These are phyloP conservation scores for Apiotrichum siamense DNA, from an alignment of 1,284 basidiomycete genomes.

Conservation along the genomic window DNA sequence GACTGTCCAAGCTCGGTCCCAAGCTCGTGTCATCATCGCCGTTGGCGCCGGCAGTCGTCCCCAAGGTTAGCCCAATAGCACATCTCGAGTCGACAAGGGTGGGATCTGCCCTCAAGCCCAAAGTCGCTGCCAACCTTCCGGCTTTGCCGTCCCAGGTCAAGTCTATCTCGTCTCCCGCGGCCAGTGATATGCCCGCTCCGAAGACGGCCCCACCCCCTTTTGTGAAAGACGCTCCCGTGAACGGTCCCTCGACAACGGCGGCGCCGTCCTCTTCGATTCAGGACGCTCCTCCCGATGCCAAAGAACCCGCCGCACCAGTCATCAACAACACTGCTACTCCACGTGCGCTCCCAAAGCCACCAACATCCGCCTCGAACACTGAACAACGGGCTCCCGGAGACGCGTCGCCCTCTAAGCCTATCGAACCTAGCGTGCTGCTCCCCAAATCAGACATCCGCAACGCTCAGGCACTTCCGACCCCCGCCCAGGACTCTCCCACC, in stretches of 20 bases:
- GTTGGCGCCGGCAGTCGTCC: neutral
- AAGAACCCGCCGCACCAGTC: too few relatives aligned
- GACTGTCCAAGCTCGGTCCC: neutral
- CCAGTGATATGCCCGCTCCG: too few relatives aligned
- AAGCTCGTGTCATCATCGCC: neutral
- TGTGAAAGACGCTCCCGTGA: too few relatives aligned
- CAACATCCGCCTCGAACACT: neutral
- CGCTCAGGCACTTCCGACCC: conserved; percentile 9
- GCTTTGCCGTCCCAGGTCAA: neutral
- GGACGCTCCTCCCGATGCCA: too few relatives aligned
- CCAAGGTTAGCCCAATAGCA: neutral
- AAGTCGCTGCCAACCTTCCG: neutral
- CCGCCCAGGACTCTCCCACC: neutral
- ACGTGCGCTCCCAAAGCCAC: neutral
- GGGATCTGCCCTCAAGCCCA: too few relatives aligned
- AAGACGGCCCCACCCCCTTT: too few relatives aligned
- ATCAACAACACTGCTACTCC: too few relatives aligned
- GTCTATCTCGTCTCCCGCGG: neutral
- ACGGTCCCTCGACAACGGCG: too few relatives aligned
- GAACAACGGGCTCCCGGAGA: neutral
- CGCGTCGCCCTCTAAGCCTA: neutral
- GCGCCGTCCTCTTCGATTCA: too few relatives aligned
- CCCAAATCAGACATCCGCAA: neutral
- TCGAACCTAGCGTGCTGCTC: neutral
- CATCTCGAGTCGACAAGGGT: neutral